These are phyloP conservation scores for Desmodesmus armatus DNA, from an alignment of 139 green algal genomes.

Conservation along the genomic window DNA sequence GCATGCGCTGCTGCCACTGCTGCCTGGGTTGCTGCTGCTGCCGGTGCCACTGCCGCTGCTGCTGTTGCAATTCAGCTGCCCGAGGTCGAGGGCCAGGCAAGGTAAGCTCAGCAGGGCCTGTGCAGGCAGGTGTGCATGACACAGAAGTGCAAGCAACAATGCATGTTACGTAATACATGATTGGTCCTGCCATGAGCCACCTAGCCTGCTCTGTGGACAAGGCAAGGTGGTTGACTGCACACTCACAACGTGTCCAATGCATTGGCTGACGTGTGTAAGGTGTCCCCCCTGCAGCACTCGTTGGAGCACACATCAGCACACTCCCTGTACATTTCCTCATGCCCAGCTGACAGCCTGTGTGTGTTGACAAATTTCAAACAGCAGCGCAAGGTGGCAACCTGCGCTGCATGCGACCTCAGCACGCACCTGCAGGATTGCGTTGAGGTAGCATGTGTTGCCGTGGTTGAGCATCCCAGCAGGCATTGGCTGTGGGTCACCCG, in stretches of 20 bases:
- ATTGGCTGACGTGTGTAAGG: background rate
- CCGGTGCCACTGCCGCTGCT: too few species aligned
- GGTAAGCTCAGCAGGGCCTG: slow-evolving; percentile 59
- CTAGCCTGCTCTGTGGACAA: too few species aligned
- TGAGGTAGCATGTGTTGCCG: slow-evolving; percentile 77
- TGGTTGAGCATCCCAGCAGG: slow-evolving; percentile 65
- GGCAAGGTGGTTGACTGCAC: too few species aligned
- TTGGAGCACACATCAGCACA: too few species aligned
- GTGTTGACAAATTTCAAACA: background rate
- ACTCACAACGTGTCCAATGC: too few species aligned
- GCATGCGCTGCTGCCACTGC: too few species aligned
- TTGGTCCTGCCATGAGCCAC: too few species aligned
- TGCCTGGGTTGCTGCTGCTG: background rate
- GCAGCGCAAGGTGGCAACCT: background rate
- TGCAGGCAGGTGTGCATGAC: background rate
- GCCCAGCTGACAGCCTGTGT: background rate
- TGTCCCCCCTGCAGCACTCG: too few species aligned
- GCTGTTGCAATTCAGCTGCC: too few species aligned
- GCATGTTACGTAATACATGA: too few species aligned
- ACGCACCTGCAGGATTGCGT: slow-evolving; percentile 64
- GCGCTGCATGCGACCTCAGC: background rate
- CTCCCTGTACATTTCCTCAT: background rate
- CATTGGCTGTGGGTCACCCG: too few species aligned
- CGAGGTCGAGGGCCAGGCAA: slow-evolving; percentile 61
- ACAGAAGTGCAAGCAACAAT: background rate